phyloP scores from a whole-genome alignment of 768 basidiomycete species.

The Tulasnella sp. region DNA sequence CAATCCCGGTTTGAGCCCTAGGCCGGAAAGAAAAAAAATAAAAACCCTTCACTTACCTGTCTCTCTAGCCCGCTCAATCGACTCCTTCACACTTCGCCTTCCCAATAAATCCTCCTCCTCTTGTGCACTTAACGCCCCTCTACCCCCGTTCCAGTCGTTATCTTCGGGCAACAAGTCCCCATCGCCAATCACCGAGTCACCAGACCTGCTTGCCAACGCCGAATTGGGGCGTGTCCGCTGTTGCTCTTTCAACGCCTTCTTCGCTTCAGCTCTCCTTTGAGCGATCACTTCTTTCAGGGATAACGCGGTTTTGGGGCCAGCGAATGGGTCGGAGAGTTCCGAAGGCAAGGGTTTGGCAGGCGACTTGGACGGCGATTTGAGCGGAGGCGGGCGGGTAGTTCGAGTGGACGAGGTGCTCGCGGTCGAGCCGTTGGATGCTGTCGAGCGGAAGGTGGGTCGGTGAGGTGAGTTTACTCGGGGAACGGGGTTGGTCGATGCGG shows the following conservation, averaged over 20 bases:
- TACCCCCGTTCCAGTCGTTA: slow-evolving; percentile 18
- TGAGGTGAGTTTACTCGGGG: not conserved
- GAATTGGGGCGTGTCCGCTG: not conserved
- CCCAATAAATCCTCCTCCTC: slow-evolving; percentile 33
- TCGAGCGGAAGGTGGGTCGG: not conserved
- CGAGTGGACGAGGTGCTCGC: not conserved
- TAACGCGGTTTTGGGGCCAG: not conserved
- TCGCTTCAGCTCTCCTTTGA: slow-evolving; percentile 24
- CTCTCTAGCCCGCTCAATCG: slow-evolving; percentile 28
- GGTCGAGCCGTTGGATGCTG: not conserved
- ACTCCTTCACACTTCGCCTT: slow-evolving; percentile 18
- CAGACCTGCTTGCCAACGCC: not conserved
- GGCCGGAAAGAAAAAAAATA: not conserved
- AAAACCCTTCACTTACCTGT: slow-evolving; percentile 7
- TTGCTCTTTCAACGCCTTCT: slow-evolving; percentile 16
- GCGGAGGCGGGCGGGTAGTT: not conserved
- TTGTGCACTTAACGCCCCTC: not conserved
- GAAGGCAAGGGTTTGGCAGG: not conserved
- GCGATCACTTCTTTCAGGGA: slow-evolving; percentile 30
- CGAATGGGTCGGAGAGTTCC: not conserved
- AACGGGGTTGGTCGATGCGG: not conserved
- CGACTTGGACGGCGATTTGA: not conserved
- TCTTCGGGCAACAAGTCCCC: not conserved
- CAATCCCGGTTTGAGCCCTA: not conserved
- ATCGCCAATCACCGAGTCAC: not conserved